Evolutionary conservation across 2,329 filamentous ascomycete genomes (phyloP), one percentile per base, ranked within the genome.

Genomic region (Furcasterigmium sp.): DNA sequence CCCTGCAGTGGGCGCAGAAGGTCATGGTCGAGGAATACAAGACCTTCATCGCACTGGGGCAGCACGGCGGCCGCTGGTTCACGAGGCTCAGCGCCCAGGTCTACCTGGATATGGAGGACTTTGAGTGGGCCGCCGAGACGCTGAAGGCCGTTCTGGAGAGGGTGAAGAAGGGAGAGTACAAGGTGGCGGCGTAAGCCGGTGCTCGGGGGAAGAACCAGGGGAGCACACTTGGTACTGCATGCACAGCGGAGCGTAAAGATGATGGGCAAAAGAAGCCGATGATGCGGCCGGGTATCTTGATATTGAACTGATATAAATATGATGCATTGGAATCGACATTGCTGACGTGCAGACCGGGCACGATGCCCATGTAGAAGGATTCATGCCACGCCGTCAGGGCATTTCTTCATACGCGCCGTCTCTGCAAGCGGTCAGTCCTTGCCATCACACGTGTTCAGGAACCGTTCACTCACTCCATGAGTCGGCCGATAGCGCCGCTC

Each of bases 61-160:
- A 73, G 8, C 80, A 90, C 51, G 72, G 65, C 0, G 75, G 74
- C 0, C 71, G 72, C 42, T 76, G 83, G 59, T 95, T 85, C 85
- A 70, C 75, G 0, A 70, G 91, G 39, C 56, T 95, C 38, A 90
- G 85, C 57, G 87, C 79, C 13, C 90, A 95, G 70, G 76, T 93
- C 0, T 97, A 93, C 59, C 64, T 96, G n/a, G 87, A 88, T 20
- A 59, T 84, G 50, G 72, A 72, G 11, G 90, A 96, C 61, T 95
- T 93, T 56, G 78, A 84, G 58, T 87, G 78, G 76, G 74, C 76
- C 4, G 87, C 73, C 0, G 57, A 69, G 40, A 67, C 75, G 8
- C 60, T 93, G 54, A 75, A 77, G 57, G 62, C 68, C 29, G 37
- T 78, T 13, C 67, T 63, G 44, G 57, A 61, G 41, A 60, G 70